Conservation (phyloP, 805 yeast genomes). For the Schwanniomyces polymorphus region DNA sequence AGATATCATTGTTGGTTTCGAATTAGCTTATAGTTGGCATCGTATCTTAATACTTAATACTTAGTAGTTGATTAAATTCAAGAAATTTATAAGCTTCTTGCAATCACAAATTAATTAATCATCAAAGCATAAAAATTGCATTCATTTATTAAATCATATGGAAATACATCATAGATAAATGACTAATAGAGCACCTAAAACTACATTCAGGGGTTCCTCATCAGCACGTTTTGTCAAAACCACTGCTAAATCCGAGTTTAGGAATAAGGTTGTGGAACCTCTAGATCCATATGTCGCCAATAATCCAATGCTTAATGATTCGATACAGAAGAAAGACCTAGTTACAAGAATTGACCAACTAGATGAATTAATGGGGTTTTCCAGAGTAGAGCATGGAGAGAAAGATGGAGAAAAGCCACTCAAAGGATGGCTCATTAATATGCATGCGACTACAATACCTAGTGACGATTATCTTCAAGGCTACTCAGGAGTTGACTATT, state of each 20-base stretch:
- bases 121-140: background rate
- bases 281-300: conserved; percentile 22
- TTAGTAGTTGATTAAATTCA: background rate
- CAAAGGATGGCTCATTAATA: conserved; percentile 90
- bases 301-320: conserved; percentile 37
- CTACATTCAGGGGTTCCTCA: conserved; percentile 44
- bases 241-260: conserved; percentile 21
- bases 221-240: conserved; percentile 56
- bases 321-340: conserved; percentile 50
- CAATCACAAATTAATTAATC: background rate
- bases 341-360: conserved; percentile 63
- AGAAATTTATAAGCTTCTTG: no score
- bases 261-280: conserved; percentile 11
- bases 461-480: conserved; percentile 63
- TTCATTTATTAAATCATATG: background rate
- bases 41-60: background rate
- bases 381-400: conserved; percentile 71
- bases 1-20: background rate
- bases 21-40: no score
- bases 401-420: conserved; percentile 45
- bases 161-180: background rate
- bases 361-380: conserved; percentile 88
- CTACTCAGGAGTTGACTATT: conserved; percentile 87
- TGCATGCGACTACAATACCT: conserved; percentile 82
- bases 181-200: conserved; percentile 1